These are phyloP conservation scores for Nothopassalora personata DNA, from an alignment of 2,329 filamentous ascomycete genomes.

Conservation along the genomic window DNA sequence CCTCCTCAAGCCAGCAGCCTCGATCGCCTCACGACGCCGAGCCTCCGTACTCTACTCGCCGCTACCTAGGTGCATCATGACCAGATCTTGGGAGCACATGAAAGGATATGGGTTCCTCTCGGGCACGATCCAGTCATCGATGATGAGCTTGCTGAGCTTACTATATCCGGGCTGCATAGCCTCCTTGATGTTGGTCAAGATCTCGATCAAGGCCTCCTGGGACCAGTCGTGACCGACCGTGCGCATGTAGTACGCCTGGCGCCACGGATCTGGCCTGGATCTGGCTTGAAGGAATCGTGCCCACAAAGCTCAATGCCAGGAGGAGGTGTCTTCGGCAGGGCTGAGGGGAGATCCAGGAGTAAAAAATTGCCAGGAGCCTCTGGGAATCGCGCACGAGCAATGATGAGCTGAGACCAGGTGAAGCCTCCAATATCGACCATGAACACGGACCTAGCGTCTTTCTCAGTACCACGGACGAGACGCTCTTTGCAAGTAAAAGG, in stretches of 20 bases:
- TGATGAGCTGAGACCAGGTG: constrained; percentile 1
- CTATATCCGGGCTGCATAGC: constrained; percentile 30
- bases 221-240: constrained; percentile 32
- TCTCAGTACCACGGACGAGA: constrained; percentile 1
- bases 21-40: constrained; percentile 4
- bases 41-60: constrained; percentile 4
- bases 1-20: neutral
- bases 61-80: constrained; percentile 4
- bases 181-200: constrained; percentile 22
- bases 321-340: no score
- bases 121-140: constrained; percentile 32
- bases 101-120: constrained; percentile 6
- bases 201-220: constrained; percentile 24
- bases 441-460: constrained; percentile 2
- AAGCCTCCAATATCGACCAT: constrained; percentile 9
- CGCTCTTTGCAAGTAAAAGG: neutral
- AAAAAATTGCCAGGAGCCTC: constrained; percentile 4
- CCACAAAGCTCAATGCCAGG: constrained; percentile 14
- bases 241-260: constrained; percentile 28
- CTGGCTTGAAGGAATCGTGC: constrained; percentile 33
- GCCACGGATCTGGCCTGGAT: constrained; percentile 21
- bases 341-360: no score
- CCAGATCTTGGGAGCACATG: constrained; percentile 5
- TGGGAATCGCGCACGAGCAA: neutral
- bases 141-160: constrained; percentile 29